A percentile compares a stretch with the other conserved stretches of the same genome.
These are phyloP conservation scores for Thraustochytrium sp. DNA, from an alignment of 352 stramenopile genomes.

Conservation along the genomic window DNA sequence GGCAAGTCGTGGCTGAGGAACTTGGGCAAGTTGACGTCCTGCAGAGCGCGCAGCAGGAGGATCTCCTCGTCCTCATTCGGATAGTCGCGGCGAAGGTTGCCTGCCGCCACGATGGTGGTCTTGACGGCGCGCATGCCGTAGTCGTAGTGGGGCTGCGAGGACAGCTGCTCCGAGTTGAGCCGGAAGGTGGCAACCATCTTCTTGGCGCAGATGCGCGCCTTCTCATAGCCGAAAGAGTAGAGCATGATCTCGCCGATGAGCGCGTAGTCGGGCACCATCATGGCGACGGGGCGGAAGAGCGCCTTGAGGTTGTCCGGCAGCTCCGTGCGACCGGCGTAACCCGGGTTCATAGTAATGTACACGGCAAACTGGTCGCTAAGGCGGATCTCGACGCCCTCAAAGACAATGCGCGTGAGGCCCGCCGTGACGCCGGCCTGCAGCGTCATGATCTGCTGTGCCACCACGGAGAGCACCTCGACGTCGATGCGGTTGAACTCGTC, in stretches of 20 bases:
- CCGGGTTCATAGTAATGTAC: constrained; percentile 93
- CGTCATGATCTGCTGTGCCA: constrained; percentile 65
- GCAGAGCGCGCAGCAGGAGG: constrained; percentile 78
- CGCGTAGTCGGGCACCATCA: constrained; percentile 94
- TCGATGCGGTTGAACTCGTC: constrained; percentile 94
- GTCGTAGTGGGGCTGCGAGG: constrained; percentile 88
- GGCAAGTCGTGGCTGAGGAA: constrained; percentile 90
- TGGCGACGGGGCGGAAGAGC: constrained; percentile 88
- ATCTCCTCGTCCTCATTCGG: constrained; percentile 87
- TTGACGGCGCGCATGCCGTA: constrained; percentile 93
- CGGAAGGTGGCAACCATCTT: constrained; percentile 95
- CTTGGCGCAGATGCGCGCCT: constrained; percentile 79
- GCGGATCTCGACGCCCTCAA: constrained; percentile 85
- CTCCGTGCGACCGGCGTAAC: constrained; percentile 85
- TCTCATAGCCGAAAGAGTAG: constrained; percentile 86
- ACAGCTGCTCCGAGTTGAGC: constrained; percentile 87
- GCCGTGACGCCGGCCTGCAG: constrained; percentile 57
- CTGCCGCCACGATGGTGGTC: constrained; percentile 85
- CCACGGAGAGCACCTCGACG: constrained; percentile 72
- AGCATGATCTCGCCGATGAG: constrained; percentile 94
- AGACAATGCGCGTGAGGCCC: constrained; percentile 68
- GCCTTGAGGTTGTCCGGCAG: constrained; percentile 88
- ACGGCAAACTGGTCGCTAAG: constrained; percentile 85
- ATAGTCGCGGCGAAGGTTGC: constrained; percentile 86
- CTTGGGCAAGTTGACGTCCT: constrained; percentile 91